A percentile compares a stretch with the other conserved stretches of the same genome.
Conservation (phyloP, 73 alveolate species). For the Paramecium octaurelia region DNA sequence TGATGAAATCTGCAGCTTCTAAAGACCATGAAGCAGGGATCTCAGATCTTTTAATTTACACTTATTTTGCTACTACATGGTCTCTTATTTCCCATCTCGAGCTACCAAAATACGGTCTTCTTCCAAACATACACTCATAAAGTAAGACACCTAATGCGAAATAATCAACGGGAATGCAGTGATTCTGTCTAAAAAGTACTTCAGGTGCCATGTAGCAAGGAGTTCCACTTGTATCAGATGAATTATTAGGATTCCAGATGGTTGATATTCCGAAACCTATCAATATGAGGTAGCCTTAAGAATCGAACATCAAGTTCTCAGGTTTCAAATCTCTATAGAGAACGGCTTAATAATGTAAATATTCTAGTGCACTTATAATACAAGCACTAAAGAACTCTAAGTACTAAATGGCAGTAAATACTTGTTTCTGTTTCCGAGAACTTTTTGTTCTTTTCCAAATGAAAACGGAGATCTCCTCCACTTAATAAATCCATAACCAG, state of each 20-base stretch:
- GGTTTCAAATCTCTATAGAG: slow-evolving; percentile 96
- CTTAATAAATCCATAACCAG: slow-evolving; percentile 85
- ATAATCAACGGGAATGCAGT: slow-evolving; percentile 76
- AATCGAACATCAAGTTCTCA: slow-evolving; percentile 92
- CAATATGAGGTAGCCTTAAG: slow-evolving; percentile 83
- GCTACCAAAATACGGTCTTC: slow-evolving; percentile 76
- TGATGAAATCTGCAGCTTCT: slow-evolving; percentile 82
- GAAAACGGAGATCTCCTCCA: slow-evolving; percentile 98
- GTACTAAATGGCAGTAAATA: background rate
- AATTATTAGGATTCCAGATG: slow-evolving; percentile 81
- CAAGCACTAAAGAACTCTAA: slow-evolving; percentile 85
- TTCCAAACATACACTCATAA: slow-evolving; percentile 84
- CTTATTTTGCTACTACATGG: slow-evolving; percentile 77
- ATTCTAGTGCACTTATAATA: slow-evolving; percentile 87
- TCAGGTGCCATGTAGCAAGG: slow-evolving; percentile 84
- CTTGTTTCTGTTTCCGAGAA: slow-evolving; percentile 87
- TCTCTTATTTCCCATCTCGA: slow-evolving; percentile 89
- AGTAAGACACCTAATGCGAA: slow-evolving; percentile 79
- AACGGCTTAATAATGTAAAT: slow-evolving; percentile 83
- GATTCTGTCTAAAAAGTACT: slow-evolving; percentile 77
- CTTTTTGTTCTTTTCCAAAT: slow-evolving; percentile 74
- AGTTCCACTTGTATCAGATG: slow-evolving; percentile 94
- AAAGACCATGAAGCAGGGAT: slow-evolving; percentile 76
- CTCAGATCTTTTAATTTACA: slow-evolving; percentile 65
- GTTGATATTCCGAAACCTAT: slow-evolving; percentile 95